Evolutionary conservation across 345 rosid genomes (phyloP).

Genomic region (Bruguiera sexangula): DNA sequence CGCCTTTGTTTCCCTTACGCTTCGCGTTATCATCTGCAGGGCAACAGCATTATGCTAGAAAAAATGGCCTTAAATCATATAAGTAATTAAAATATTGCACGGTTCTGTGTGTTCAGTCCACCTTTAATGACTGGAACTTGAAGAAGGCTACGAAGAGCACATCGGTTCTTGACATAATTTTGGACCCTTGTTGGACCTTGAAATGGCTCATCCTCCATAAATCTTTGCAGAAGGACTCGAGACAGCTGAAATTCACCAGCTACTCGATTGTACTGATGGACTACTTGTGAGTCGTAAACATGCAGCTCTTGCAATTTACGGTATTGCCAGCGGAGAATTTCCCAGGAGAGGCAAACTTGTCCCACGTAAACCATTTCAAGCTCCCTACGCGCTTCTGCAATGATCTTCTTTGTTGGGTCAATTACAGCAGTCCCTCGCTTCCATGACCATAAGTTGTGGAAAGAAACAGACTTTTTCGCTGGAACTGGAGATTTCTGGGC

Average conservation of each 20-base stretch:
- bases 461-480: conserved; percentile 25
- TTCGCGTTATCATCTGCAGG: conserved; percentile 19
- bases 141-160: conserved; percentile 24
- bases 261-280: conserved; percentile 17
- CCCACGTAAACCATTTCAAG: conserved; percentile 17
- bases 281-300: not conserved
- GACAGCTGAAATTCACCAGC: conserved; percentile 26
- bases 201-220: conserved; percentile 25
- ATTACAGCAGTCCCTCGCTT: conserved; percentile 34
- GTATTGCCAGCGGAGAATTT: conserved; percentile 26
- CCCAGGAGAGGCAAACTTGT: conserved; percentile 28
- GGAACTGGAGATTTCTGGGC: conserved; percentile 19
- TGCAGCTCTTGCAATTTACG: conserved; percentile 19
- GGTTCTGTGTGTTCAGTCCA: not conserved
- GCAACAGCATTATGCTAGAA: not conserved
- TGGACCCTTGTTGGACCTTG: conserved; percentile 23
- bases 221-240: conserved; percentile 19
- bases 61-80: not conserved
- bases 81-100: too few species aligned
- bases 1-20: conserved; percentile 7
- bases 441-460: conserved; percentile 41
- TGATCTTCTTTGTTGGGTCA: conserved; percentile 36
- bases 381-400: conserved; percentile 39
- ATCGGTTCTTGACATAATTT: conserved; percentile 22
- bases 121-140: conserved; percentile 23